A percentile compares a stretch with the other conserved stretches of the same genome.
phyloP scores from a whole-genome alignment of 352 stramenopile species.

The Pythium grandisporangium region DNA sequence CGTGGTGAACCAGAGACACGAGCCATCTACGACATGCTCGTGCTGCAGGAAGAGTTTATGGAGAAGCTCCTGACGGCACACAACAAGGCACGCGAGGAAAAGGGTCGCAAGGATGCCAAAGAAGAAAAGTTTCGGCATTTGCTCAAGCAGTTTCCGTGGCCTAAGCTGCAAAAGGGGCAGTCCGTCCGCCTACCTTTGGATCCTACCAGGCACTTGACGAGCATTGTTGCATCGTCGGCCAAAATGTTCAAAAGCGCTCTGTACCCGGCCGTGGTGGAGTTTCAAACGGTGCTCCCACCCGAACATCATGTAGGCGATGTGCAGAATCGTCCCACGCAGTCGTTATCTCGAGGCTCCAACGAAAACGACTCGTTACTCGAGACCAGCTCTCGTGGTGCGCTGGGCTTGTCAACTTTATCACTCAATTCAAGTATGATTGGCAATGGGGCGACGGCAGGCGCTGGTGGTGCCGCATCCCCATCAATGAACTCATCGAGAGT shows the following conservation, averaged over 20 bases:
- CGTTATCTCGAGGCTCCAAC: neutral
- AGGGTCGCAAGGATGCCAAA: slow-evolving; percentile 95
- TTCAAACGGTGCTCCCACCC: slow-evolving; percentile 74
- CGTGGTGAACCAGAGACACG: slow-evolving; percentile 86
- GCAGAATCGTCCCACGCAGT: neutral
- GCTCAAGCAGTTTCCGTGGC: slow-evolving; percentile 84
- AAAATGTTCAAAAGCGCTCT: slow-evolving; percentile 98
- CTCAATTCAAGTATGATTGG: too few relatives aligned
- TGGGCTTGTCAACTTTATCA: slow-evolving; percentile 5
- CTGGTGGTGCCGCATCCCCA: too few relatives aligned
- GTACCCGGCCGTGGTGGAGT: slow-evolving; percentile 96
- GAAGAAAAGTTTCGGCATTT: slow-evolving; percentile 89
- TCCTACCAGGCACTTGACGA: slow-evolving; percentile 75
- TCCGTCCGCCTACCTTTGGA: slow-evolving; percentile 86
- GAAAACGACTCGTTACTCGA: slow-evolving; percentile 38
- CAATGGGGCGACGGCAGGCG: too few relatives aligned
- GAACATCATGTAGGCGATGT: slow-evolving; percentile 5
- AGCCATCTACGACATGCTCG: slow-evolving; percentile 87
- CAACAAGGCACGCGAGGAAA: slow-evolving; percentile 86
- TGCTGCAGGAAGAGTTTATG: slow-evolving; percentile 92
- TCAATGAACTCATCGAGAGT: too few relatives aligned
- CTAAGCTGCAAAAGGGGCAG: slow-evolving; percentile 48
- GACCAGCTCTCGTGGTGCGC: too few relatives aligned
- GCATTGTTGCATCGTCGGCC: slow-evolving; percentile 84
- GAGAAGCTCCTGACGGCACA: slow-evolving; percentile 90